Percentiles rank a stretch among this genome's conserved stretches.
Evolutionary conservation across 331 rosid species (phyloP).

Genomic region (Telfairia occidentalis): DNA sequence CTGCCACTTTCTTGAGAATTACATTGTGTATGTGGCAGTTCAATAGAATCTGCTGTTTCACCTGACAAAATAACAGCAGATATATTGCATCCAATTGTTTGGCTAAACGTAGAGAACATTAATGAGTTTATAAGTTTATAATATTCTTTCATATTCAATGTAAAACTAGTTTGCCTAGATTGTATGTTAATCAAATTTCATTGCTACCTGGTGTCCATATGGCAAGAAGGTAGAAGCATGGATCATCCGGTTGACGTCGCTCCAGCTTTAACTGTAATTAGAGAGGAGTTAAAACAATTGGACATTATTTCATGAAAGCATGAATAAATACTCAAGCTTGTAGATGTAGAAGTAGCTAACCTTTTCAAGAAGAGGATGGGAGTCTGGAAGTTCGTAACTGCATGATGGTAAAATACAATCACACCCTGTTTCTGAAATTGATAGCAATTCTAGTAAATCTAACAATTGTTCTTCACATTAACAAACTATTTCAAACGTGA

Average conservation of each 20-base stretch:
- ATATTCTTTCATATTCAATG: neutral
- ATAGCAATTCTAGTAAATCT: neutral
- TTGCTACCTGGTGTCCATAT: slow-evolving; percentile 96
- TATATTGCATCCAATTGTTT: slow-evolving; percentile 20
- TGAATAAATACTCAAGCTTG: slow-evolving; percentile 8
- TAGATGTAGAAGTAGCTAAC: slow-evolving; percentile 34
- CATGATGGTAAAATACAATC: slow-evolving; percentile 30
- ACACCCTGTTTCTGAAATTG: neutral
- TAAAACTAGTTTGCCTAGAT: neutral
- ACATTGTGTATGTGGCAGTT: slow-evolving; percentile 64
- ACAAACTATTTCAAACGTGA: neutral
- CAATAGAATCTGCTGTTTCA: slow-evolving; percentile 71
- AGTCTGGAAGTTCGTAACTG: slow-evolving; percentile 97
- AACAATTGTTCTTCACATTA: neutral
- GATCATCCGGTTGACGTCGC: slow-evolving; percentile 79
- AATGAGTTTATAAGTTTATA: neutral
- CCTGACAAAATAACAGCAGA: slow-evolving; percentile 36
- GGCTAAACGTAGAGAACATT: slow-evolving; percentile 14
- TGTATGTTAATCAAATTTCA: neutral
- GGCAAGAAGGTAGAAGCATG: slow-evolving; percentile 86
- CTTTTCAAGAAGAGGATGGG: slow-evolving; percentile 81
- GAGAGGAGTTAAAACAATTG: neutral
- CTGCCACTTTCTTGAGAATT: slow-evolving; percentile 36
- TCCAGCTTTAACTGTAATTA: slow-evolving; percentile 53
- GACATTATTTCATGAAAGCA: neutral